These are phyloP conservation scores for Phytophthora kernoviae DNA, from an alignment of 352 stramenopile species.

Conservation along the genomic window DNA sequence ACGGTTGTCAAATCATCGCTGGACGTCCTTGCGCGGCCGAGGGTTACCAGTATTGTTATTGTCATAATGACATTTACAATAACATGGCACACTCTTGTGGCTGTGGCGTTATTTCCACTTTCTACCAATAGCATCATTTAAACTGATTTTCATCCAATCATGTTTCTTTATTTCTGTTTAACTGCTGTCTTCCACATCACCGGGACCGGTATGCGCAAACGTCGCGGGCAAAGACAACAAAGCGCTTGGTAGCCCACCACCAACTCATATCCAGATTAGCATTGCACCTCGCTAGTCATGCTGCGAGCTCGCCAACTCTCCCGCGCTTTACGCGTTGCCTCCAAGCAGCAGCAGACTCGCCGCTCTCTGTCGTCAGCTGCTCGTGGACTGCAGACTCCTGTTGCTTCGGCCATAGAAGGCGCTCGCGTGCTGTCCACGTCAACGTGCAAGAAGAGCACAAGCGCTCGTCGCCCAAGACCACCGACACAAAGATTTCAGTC, in stretches of 20 bases:
- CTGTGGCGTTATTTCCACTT: neutral
- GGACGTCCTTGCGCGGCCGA: too few relatives aligned
- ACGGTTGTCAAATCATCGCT: too few relatives aligned
- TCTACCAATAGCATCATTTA: neutral
- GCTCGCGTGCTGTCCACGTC: slow-evolving; percentile 45
- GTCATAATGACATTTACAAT: too few relatives aligned
- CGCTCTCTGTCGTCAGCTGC: slow-evolving; percentile 31
- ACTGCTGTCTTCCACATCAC: slow-evolving; percentile 8
- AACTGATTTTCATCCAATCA: neutral
- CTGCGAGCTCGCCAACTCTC: slow-evolving; percentile 50
- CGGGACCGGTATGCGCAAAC: slow-evolving; percentile 16
- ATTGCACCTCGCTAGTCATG: slow-evolving; percentile 26
- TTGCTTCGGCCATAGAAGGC: slow-evolving; percentile 6
- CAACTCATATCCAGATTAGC: slow-evolving; percentile 40
- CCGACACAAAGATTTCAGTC: too few relatives aligned
- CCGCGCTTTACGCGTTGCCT: slow-evolving; percentile 39
- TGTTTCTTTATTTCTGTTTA: too few relatives aligned
- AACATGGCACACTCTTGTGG: too few relatives aligned
- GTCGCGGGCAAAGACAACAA: neutral
- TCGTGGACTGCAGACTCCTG: slow-evolving; percentile 23
- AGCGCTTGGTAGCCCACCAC: neutral
- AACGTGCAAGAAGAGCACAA: slow-evolving; percentile 36
- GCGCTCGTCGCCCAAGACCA: slow-evolving; percentile 50
- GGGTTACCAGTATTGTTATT: too few relatives aligned
- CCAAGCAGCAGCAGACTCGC: slow-evolving; percentile 27